Base-by-base conservation (phyloP, 345 rosid genomes). In the Boechera retrofracta region DNA sequence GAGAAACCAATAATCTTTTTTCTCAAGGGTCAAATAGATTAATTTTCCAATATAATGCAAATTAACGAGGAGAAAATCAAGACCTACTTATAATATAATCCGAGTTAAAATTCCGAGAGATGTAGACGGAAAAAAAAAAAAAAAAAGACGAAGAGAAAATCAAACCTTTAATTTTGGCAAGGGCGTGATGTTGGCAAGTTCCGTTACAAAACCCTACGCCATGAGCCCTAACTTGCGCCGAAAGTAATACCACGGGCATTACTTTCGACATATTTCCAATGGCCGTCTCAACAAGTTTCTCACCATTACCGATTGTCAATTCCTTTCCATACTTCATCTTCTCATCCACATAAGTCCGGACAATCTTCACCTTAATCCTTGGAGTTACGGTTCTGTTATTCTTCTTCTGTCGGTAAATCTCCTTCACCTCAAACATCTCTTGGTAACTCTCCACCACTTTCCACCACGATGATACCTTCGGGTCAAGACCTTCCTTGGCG, bases 371-470 rank as follows among this genome's bases (percentile, higher is more conserved):
- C 0, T 4, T 64, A 66, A 87, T 82, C 42, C 69, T 51, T 0
- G 74, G 77, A 67, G 71, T 64, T 53, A 57, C 72, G 55, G 55
- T 52, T 52, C 0, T 71, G 66, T 64, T 77, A 15, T 16, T 53
- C 21, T 52, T 73, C 59, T 71, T 51, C 36, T 71, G 74, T 74
- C 7, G 51, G 75, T 69, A 69, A 33, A 77, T 64, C 44, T 64
- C 72, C 60, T 70, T 41, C 41, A 42, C 4, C 69, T 56, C 55
- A 3, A 29, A 54, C 54, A 53, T 58, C 39, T 53, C 72, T 51
- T 81, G 88, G 76, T 82, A 92, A 78, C 86, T 79, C 85, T 85
- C 85, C 16, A 83, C 81, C 7, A 83, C 57, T 10, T 61, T n/a
- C 88, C 88, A 85, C 86, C 86, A 85, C 0, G 69, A 26, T 0